These are phyloP conservation scores for Debaryomyces sp. DNA, from an alignment of 1,139 yeast species.

Conservation along the genomic window DNA sequence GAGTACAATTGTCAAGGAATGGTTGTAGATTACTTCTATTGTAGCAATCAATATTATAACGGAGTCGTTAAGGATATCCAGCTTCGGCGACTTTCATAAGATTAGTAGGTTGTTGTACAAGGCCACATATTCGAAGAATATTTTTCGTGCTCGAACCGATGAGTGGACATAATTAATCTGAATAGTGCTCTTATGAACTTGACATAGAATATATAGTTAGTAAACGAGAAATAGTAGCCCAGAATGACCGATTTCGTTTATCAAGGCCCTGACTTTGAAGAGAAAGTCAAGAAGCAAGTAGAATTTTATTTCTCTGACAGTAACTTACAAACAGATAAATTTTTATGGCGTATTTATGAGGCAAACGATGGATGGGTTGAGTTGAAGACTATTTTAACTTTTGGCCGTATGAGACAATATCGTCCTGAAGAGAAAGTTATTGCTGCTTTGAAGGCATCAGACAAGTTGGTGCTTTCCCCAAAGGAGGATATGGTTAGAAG, in stretches of 20 bases:
- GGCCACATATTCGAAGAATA: neutral
- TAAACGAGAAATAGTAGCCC: neutral
- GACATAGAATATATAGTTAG: neutral
- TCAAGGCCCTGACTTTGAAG: constrained; percentile 49
- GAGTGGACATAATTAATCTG: constrained; percentile 6
- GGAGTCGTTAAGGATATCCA: neutral
- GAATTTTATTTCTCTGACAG: constrained; percentile 96
- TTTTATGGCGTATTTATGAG: constrained; percentile 82
- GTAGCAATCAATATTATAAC: no score
- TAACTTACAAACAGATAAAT: constrained; percentile 88
- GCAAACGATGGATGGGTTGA: constrained; percentile 97
- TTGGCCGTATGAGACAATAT: constrained; percentile 93
- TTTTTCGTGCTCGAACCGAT: constrained; percentile 9
- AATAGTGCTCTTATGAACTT: neutral
- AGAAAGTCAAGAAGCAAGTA: constrained; percentile 78
- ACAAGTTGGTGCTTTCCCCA: constrained; percentile 72
- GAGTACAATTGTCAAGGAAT: no score
- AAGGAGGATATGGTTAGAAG: constrained; percentile 86
- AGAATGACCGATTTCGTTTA: constrained; percentile 43
- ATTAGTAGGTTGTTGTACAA: neutral
- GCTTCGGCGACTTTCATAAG: neutral
- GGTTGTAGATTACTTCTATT: no score
- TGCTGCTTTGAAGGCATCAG: constrained; percentile 67
- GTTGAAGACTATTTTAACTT: constrained; percentile 83
- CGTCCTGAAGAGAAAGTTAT: constrained; percentile 85